Evolutionary conservation across 441 rosid species (phyloP).

Genomic region (Syzygium syzygioides): DNA sequence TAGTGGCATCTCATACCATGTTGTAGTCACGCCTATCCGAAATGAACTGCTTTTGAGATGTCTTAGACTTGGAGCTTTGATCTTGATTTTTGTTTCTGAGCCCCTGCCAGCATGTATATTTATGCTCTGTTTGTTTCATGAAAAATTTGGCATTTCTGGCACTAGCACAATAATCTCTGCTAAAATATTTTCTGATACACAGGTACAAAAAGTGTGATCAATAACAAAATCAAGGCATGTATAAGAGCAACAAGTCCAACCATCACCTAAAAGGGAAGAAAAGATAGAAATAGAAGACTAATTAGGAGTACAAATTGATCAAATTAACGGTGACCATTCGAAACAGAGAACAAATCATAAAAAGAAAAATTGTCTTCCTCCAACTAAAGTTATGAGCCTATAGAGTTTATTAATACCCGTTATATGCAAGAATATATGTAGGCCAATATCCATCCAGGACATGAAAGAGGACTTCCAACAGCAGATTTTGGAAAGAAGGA

Average conservation of each 20-base stretch:
- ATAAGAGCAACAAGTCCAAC: background rate
- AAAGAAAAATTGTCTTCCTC: too few relatives aligned
- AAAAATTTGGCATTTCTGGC: background rate
- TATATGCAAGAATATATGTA: background rate
- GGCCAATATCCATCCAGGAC: background rate
- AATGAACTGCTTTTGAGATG: background rate
- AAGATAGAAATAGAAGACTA: background rate
- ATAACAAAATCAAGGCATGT: background rate
- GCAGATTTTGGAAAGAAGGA: background rate
- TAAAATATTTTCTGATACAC: background rate
- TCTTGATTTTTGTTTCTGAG: background rate
- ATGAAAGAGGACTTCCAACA: background rate
- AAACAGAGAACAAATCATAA: background rate
- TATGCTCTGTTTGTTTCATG: background rate
- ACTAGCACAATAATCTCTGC: background rate
- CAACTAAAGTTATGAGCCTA: background rate
- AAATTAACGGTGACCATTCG: background rate
- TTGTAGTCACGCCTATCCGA: background rate
- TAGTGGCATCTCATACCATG: background rate
- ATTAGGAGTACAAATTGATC: background rate
- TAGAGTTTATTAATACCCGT: background rate
- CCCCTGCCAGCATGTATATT: background rate
- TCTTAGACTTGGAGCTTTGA: background rate
- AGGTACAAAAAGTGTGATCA: background rate
- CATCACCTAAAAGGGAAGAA: background rate